Conservation (phyloP, 768 basidiomycete species). For the Daedaleopsis sinensis region DNA sequence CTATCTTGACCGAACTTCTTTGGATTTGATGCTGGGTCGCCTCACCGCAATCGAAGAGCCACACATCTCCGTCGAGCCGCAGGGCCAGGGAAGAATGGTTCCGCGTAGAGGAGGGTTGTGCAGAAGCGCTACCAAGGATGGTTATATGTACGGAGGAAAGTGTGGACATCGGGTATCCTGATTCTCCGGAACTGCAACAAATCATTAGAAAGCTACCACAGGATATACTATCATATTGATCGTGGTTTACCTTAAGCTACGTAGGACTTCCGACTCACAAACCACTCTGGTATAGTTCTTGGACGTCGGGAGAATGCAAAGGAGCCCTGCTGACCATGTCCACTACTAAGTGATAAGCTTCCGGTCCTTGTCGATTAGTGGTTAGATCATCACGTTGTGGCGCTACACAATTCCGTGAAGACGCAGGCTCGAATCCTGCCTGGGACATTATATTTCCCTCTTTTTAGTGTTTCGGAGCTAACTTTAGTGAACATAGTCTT, state of each 20-base stretch:
- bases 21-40: slow-evolving; percentile 81
- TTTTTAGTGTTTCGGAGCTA: not conserved
- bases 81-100: slow-evolving; percentile 78
- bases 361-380: slow-evolving; percentile 21
- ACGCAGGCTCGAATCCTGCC: slow-evolving; percentile 22
- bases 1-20: slow-evolving; percentile 74
- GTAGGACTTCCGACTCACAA: too few species aligned
- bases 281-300: too few species aligned
- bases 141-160: slow-evolving; percentile 53
- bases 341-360: not conserved
- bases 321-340: too few species aligned
- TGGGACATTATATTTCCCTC: slow-evolving; percentile 6
- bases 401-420: slow-evolving; percentile 16
- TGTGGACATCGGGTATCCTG: slow-evolving; percentile 3
- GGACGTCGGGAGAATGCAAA: too few species aligned
- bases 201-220: not conserved
- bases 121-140: slow-evolving; percentile 82
- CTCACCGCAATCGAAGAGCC: slow-evolving; percentile 88
- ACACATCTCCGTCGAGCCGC: slow-evolving; percentile 68
- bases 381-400: slow-evolving; percentile 25
- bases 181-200: not conserved
- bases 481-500: not conserved
- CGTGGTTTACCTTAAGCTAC: too few species aligned
- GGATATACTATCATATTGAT: too few species aligned
- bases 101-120: slow-evolving; percentile 76